Conservation (phyloP, 306 rosid species). For the Cucumis cinereus region DNA sequence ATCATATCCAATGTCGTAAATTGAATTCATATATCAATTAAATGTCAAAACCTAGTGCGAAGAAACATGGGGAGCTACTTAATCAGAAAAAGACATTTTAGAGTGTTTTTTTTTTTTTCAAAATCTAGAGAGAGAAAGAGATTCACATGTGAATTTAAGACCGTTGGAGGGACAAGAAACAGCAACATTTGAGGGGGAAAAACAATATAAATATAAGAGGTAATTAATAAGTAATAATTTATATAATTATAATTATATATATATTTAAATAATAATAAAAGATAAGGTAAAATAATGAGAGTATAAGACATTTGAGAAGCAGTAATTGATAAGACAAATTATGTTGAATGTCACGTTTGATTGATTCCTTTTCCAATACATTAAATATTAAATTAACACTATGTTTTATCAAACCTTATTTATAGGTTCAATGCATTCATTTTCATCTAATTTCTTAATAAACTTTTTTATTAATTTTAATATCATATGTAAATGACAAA, state of each 20-base stretch:
- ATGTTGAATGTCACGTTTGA: background rate
- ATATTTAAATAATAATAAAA: background rate
- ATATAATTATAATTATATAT: background rate
- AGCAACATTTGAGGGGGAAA: background rate
- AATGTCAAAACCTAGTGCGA: background rate
- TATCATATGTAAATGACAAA: background rate
- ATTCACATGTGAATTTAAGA: background rate
- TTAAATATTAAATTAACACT: background rate
- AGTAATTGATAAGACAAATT: background rate
- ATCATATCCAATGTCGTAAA: no score
- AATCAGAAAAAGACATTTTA: background rate
- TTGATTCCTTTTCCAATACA: background rate
- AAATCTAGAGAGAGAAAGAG: background rate
- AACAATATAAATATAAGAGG: background rate
- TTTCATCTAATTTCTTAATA: background rate
- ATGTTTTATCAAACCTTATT: background rate
- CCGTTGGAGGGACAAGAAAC: constrained; percentile 6
- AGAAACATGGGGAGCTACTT: background rate
- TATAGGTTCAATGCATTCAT: background rate
- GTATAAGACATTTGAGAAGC: background rate
- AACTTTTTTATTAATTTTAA: background rate
- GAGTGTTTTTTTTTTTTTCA: background rate
- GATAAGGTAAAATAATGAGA: background rate
- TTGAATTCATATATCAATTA: no score
- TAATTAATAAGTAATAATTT: background rate